phyloP scores from a whole-genome alignment of 768 basidiomycete genomes.

The Crucibulum laeve region DNA sequence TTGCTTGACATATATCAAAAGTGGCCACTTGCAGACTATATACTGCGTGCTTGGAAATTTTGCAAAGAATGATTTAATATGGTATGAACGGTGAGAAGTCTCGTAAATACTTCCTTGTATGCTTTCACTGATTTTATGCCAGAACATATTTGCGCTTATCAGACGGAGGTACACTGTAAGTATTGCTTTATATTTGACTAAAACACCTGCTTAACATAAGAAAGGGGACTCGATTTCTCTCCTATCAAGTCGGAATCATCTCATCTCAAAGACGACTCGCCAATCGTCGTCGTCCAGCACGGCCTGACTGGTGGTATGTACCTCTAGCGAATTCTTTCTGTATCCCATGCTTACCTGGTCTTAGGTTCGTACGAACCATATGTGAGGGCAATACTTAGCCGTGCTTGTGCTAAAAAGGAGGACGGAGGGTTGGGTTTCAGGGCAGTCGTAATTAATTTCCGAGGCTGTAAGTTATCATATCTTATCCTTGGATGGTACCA shows the following conservation, averaged over 20 bases:
- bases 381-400: constrained; percentile 76
- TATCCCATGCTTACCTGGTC: constrained; percentile 5
- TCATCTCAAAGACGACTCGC: constrained; percentile 32
- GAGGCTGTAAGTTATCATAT: constrained; percentile 65
- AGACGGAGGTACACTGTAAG: constrained; percentile 68
- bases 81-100: constrained; percentile 46
- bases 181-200: constrained; percentile 3
- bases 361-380: constrained; percentile 88
- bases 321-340: not conserved
- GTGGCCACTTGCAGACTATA: constrained; percentile 62
- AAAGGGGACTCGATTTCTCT: constrained; percentile 66
- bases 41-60: constrained; percentile 61
- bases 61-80: constrained; percentile 48
- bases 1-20: constrained; percentile 12
- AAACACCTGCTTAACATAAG: not conserved
- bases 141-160: constrained; percentile 45
- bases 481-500: not conserved
- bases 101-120: not conserved
- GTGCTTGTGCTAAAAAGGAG: constrained; percentile 62
- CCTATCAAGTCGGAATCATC: constrained; percentile 39
- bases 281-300: constrained; percentile 55
- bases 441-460: constrained; percentile 87
- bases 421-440: constrained; percentile 90
- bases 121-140: constrained; percentile 1
- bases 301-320: constrained; percentile 47